Conservation (phyloP, 2,329 filamentous ascomycete genomes). For the Blumeria graminis region DNA sequence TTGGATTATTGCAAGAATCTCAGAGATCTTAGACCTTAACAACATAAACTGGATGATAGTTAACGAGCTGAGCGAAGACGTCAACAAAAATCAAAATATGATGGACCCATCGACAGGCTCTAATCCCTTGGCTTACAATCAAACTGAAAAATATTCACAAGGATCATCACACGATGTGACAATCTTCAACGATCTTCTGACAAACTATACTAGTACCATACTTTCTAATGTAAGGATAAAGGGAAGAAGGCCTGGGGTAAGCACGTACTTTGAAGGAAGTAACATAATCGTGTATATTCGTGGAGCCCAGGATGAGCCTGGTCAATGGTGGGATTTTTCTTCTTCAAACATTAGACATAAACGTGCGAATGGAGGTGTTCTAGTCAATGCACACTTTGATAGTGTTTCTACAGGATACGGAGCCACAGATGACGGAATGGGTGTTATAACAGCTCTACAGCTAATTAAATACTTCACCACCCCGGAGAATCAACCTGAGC, state of each 20-base stretch:
- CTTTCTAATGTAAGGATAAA: constrained; percentile 17
- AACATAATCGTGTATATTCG: constrained; percentile 86
- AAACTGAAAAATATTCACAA: not conserved
- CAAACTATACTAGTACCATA: constrained; percentile 51
- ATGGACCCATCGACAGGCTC: not conserved
- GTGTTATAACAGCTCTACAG: constrained; percentile 67
- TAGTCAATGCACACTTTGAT: constrained; percentile 83
- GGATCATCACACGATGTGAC: constrained; percentile 20
- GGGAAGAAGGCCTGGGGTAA: constrained; percentile 16
- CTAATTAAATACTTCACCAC: constrained; percentile 68
- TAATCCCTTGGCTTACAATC: not conserved
- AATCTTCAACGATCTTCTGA: constrained; percentile 54
- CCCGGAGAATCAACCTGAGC: constrained; percentile 43
- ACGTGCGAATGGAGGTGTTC: constrained; percentile 45
- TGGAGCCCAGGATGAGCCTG: constrained; percentile 48
- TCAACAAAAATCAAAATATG: not conserved
- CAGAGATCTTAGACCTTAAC: constrained; percentile 42
- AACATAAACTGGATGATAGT: not conserved
- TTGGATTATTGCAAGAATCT: constrained; percentile 49
- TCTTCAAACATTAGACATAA: constrained; percentile 19
- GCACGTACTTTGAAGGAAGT: constrained; percentile 71
- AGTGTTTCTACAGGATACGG: constrained; percentile 81
- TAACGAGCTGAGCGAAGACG: not conserved
- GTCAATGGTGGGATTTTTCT: constrained; percentile 44
- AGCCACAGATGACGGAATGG: constrained; percentile 82